Percentiles rank a stretch among this genome's conserved stretches.
phyloP scores from a whole-genome alignment of 768 basidiomycete species.

The Leccinellum luteum region DNA sequence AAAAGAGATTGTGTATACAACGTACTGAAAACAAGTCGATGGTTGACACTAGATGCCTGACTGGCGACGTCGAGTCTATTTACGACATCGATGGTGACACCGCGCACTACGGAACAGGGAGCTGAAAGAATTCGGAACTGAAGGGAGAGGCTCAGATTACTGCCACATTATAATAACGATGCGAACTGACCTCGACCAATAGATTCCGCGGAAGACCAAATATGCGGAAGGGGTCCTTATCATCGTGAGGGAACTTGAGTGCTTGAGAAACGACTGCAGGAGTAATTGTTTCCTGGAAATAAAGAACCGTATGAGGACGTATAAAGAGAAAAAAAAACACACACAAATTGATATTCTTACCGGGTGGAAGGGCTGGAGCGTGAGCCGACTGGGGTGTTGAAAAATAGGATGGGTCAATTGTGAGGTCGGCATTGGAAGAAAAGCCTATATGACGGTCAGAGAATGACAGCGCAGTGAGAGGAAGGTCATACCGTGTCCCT shows the following conservation, averaged over 20 bases:
- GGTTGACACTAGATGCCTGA: slow-evolving; percentile 46
- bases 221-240: slow-evolving; percentile 51
- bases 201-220: slow-evolving; percentile 74
- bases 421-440: slow-evolving; percentile 38
- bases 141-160: not conserved
- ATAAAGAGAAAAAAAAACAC: not conserved
- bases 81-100: slow-evolving; percentile 56
- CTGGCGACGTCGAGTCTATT: slow-evolving; percentile 52
- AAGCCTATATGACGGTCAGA: slow-evolving; percentile 33
- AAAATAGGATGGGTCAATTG: slow-evolving; percentile 43
- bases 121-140: slow-evolving; percentile 69
- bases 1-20: slow-evolving; percentile 8
- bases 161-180: not conserved
- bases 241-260: slow-evolving; percentile 42
- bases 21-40: slow-evolving; percentile 66
- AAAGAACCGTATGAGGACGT: not conserved
- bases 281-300: slow-evolving; percentile 30
- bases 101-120: slow-evolving; percentile 71
- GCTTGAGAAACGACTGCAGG: slow-evolving; percentile 42
- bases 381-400: slow-evolving; percentile 33
- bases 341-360: slow-evolving; percentile 35
- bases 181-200: slow-evolving; percentile 60
- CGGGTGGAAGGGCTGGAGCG: slow-evolving; percentile 43
- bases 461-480: not conserved
- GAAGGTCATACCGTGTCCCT: slow-evolving; percentile 19